A percentile compares a stretch with the other conserved stretches of the same genome.
These are phyloP conservation scores for Nymphaea thermarum DNA, from an alignment of 164 flowering plant species.

Conservation along the genomic window DNA sequence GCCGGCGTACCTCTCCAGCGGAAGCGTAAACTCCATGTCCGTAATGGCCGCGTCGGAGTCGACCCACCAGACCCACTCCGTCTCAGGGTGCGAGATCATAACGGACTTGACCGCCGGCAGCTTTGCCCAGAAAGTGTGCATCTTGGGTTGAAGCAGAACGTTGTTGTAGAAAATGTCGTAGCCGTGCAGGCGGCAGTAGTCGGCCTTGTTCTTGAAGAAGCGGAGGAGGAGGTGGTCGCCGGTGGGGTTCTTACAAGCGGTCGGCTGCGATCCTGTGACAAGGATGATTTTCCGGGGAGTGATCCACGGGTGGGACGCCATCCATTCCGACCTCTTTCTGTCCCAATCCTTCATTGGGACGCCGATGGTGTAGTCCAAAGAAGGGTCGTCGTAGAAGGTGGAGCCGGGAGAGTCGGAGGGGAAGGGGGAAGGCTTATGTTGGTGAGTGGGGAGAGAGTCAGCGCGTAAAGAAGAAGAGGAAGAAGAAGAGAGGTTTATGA, in stretches of 20 bases:
- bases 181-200: slow-evolving; percentile 37
- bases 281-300: slow-evolving; percentile 12
- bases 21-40: slow-evolving; percentile 89
- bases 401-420: not conserved
- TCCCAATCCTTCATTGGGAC: slow-evolving; percentile 24
- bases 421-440: not conserved
- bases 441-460: not conserved
- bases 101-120: slow-evolving; percentile 64
- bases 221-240: slow-evolving; percentile 39
- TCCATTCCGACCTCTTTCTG: slow-evolving; percentile 24
- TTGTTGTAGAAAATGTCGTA: slow-evolving; percentile 40
- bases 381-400: slow-evolving; percentile 38
- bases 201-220: slow-evolving; percentile 47
- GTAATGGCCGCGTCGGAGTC: slow-evolving; percentile 94
- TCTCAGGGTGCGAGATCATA: slow-evolving; percentile 95
- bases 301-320: slow-evolving; percentile 21
- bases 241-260: slow-evolving; percentile 29
- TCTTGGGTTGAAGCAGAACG: slow-evolving; percentile 40
- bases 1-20: slow-evolving; percentile 42
- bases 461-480: not conserved
- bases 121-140: slow-evolving; percentile 81
- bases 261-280: slow-evolving; percentile 21
- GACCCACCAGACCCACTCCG: slow-evolving; percentile 99
- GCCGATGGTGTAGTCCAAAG: slow-evolving; percentile 22
- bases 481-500: not conserved